Evolutionary conservation across 805 yeast genomes (phyloP), one percentile per base, ranked within the genome.

Genomic region (Kodamaea hsintzibuensis): DNA sequence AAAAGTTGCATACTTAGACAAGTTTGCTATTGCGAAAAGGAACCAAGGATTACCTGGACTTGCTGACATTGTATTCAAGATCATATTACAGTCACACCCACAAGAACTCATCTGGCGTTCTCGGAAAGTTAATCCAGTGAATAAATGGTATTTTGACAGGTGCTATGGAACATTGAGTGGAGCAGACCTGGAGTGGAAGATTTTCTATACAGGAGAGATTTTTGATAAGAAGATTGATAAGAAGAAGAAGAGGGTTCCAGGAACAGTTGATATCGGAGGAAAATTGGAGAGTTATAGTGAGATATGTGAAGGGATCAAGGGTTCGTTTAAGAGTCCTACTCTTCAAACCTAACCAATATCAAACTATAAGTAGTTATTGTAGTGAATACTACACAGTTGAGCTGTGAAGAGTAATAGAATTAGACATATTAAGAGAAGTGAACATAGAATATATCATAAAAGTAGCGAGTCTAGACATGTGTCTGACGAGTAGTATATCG

Each of bases 61-160:
- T 12, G 98, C 99, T 0, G 99, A 95, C 66, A 83, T 95, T 18
- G 85, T 93, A 19, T 91, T 95, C 76, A 95, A 93, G 65, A 78
- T 88, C 7, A 83, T 95, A 77, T 72, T 83, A 8, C 82, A 82
- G 49, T 69, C 83, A 38, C 92, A 85, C 64, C 88, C 90, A 0
- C 71, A 79, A 13, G 95, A 91, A 65, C 68, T 91, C 10, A 72
- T 95, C 1, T 95, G 99, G 99, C 81, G 99, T 62, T 93, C 98
- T 1, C 76, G 96, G 46, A 81, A 80, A 54, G 81, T 73, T 52
- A 95, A 95, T 68, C 97, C 97, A 0, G 97, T 95, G 7, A 95
- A 95, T 73, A 91, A 91, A 65, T 95, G 99, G 99, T 93, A 93
- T 66, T 95, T 93, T 69, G 98, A 95, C 64, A 77, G 99, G 57